Evolutionary conservation across 805 yeast genomes (phyloP), one percentile per base, ranked within the genome.

Genomic region (Candida parachauliodes): DNA sequence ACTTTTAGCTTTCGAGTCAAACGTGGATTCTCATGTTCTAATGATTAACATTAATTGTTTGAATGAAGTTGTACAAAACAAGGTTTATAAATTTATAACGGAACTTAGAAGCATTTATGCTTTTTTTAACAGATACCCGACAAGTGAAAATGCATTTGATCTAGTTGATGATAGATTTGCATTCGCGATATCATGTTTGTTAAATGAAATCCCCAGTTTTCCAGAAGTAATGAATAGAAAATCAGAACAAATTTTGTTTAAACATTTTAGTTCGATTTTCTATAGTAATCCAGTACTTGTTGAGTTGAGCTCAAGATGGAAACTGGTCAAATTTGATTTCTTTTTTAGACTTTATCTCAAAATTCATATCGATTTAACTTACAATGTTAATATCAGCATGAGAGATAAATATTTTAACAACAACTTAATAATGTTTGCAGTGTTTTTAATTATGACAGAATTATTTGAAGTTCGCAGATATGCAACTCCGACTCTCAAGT

Each of bases 401-500:
- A 23, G 36, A 24, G 23, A 32, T 12, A 32, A 32, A 20, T 32
- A 32, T 25, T 32, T 32, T 10, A 32, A 32, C n/a, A 23, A 29
- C 3, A 32, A 32, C 18, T 25, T 32, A n/a, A 32, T 32, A 4
- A 32, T 32, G 36, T 15, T 16, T 11, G 36, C 29, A n/a, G n/a
- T 32, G 3, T 32, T 16, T 25, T n/a, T 24, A n/a, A 21, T 17
- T 16, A 32, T 32, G 36, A 19, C n/a, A 4, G 36, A 32, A 24
- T 6, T 32, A 11, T 32, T 32, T 19, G 12, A n/a, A 3, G n/a
- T 21, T 10, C 20, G 8, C 11, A 7, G 11, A 15, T 16, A 23
- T 3, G 6, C 16, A 32, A n/a, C 8, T 12, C 28, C 29, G 11
- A 3, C 5, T 11, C 9, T 32, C 7, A 25, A 23, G 24, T 9